A percentile compares a stretch with the other conserved stretches of the same genome.
These are phyloP conservation scores for Rhynchospora tenuis DNA, from an alignment of 176 grass and related monocot species.

Conservation along the genomic window DNA sequence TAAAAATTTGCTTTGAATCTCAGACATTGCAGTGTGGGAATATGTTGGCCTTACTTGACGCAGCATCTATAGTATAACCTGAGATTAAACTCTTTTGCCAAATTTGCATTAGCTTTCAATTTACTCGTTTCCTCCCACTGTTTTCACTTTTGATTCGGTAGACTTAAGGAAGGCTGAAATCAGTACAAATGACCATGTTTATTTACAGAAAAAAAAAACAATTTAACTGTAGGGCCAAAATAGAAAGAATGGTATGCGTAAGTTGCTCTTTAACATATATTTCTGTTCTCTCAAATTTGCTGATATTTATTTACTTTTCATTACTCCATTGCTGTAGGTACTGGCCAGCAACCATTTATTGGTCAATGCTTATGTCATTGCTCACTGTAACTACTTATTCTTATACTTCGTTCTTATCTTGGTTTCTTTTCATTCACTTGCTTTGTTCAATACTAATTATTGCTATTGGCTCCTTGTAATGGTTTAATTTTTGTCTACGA, in stretches of 20 bases:
- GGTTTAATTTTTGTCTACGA: background rate
- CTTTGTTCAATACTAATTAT: background rate
- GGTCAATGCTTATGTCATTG: slow-evolving; percentile 80
- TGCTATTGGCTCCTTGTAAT: background rate
- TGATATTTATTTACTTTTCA: background rate
- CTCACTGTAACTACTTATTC: slow-evolving; percentile 39
- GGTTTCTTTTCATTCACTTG: background rate
- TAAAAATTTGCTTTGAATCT: background rate
- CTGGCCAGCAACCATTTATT: slow-evolving; percentile 60
- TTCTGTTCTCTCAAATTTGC: background rate
- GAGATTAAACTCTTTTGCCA: background rate
- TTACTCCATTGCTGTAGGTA: slow-evolving; percentile 39
- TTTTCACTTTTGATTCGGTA: background rate
- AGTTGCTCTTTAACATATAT: background rate
- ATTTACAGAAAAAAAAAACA: background rate
- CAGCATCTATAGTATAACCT: background rate
- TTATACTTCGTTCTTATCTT: slow-evolving; percentile 2
- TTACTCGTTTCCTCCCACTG: background rate
- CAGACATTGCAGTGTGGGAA: background rate
- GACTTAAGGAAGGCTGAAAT: background rate
- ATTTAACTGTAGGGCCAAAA: background rate
- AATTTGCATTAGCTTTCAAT: background rate
- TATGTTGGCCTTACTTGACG: background rate
- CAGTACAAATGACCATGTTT: background rate
- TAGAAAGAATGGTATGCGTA: background rate